Percentiles rank a stretch among this genome's conserved stretches.
Conservation (phyloP, 306 rosid genomes). For the Glycyrrhiza uralensis region DNA sequence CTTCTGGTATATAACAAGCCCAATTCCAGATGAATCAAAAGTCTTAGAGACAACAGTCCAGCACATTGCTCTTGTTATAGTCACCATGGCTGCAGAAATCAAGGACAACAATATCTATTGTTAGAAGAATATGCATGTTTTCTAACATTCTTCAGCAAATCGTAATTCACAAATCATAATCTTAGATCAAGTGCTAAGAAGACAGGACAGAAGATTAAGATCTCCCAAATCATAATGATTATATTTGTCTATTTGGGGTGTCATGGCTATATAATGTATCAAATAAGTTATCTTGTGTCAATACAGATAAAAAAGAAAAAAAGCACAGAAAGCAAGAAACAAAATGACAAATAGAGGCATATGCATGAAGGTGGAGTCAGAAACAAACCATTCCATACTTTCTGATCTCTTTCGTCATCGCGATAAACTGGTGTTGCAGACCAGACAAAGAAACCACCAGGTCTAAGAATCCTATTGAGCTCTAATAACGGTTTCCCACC, state of each 20-base stretch:
- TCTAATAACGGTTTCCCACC: slow-evolving; percentile 91
- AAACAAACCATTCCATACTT: slow-evolving; percentile 80
- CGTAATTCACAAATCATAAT: too few relatives aligned
- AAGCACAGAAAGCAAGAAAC: slow-evolving; percentile 15
- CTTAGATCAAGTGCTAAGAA: background rate
- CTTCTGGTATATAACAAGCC: slow-evolving; percentile 90
- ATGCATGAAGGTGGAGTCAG: background rate
- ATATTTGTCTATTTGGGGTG: too few relatives aligned
- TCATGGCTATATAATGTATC: too few relatives aligned
- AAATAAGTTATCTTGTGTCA: too few relatives aligned
- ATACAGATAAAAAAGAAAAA: too few relatives aligned
- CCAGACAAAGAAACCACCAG: slow-evolving; percentile 94
- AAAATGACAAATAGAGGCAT: background rate
- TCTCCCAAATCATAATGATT: background rate
- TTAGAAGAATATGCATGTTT: slow-evolving; percentile 11
- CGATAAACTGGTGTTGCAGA: slow-evolving; percentile 95
- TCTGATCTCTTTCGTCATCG: slow-evolving; percentile 58
- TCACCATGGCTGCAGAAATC: slow-evolving; percentile 68
- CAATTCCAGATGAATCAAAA: slow-evolving; percentile 68
- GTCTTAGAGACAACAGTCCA: slow-evolving; percentile 77
- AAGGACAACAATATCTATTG: slow-evolving; percentile 10
- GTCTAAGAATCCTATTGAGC: slow-evolving; percentile 92
- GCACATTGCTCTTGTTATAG: slow-evolving; percentile 73
- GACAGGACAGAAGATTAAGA: background rate
- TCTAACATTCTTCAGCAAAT: background rate